Evolutionary conservation across 2,329 filamentous ascomycete species (phyloP).

Genomic region (Penicillium sp.): DNA sequence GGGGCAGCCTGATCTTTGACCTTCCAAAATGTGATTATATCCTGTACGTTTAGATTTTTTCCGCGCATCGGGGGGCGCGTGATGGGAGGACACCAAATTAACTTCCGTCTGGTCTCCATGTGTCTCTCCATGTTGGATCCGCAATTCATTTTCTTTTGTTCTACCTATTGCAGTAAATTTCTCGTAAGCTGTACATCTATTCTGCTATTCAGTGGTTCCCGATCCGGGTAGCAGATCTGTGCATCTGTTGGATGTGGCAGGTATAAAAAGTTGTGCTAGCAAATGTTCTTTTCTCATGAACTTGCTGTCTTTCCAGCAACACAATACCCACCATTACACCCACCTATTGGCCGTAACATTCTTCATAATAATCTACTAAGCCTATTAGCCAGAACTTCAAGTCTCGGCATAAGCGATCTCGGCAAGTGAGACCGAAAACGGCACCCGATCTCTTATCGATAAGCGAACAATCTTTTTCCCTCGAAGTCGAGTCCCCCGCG

Average conservation of each 20-base stretch:
- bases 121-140: constrained; percentile 27
- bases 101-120: constrained; percentile 30
- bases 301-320: neutral
- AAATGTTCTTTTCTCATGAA: neutral
- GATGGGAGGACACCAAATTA: constrained; percentile 26
- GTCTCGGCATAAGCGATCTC: constrained; percentile 1
- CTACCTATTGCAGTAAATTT: neutral
- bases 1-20: constrained; percentile 12
- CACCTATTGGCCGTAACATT: neutral
- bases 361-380: neutral
- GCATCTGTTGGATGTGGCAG: neutral
- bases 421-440: constrained; percentile 29
- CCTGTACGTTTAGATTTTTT: constrained; percentile 44
- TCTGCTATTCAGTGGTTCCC: neutral
- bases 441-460: constrained; percentile 37
- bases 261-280: neutral
- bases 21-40: constrained; percentile 40
- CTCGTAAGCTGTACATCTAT: neutral
- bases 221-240: neutral
- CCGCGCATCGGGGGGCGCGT: constrained; percentile 30
- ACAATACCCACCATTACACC: neutral
- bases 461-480: constrained; percentile 37
- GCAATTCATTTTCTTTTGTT: constrained; percentile 39
- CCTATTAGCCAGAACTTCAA: neutral
- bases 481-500: constrained; percentile 18